These are phyloP conservation scores for Tulasnella sp. DNA, from an alignment of 768 basidiomycete genomes.

Conservation along the genomic window DNA sequence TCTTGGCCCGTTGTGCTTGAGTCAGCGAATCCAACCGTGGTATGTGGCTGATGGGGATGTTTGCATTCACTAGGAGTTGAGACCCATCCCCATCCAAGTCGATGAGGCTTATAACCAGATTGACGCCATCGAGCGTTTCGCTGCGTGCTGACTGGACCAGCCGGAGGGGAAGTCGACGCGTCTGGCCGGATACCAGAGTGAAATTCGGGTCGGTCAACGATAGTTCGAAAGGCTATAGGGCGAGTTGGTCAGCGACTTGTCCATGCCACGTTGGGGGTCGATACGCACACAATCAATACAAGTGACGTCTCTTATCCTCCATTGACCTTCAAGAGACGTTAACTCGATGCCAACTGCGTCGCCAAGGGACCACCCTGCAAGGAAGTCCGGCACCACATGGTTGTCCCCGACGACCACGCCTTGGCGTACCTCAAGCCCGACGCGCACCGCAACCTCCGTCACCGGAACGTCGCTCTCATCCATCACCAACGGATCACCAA, in stretches of 20 bases:
- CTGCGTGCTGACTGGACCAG: neutral
- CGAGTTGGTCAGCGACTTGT: neutral
- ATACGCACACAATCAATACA: neutral
- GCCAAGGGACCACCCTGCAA: slow-evolving; percentile 12
- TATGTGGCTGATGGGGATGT: neutral
- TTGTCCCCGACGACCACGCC: neutral
- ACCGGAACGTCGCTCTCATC: neutral
- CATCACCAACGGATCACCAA: slow-evolving; percentile 12
- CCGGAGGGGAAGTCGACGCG: neutral
- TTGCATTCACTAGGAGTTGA: too few relatives aligned
- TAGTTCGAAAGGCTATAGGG: neutral
- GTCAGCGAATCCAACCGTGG: neutral
- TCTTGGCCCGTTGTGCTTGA: neutral
- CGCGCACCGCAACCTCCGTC: neutral
- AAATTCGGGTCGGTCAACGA: neutral
- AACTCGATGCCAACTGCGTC: slow-evolving; percentile 14
- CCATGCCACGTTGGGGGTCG: neutral
- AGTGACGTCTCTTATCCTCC: neutral
- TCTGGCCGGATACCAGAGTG: neutral
- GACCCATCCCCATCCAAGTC: too few relatives aligned
- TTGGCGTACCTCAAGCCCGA: neutral
- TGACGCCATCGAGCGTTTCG: too few relatives aligned
- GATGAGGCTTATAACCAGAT: too few relatives aligned
- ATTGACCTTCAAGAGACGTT: neutral
- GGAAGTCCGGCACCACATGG: slow-evolving; percentile 13